These are phyloP conservation scores for Posidonia oceanica DNA, from an alignment of 116 monocot species.

Conservation along the genomic window DNA sequence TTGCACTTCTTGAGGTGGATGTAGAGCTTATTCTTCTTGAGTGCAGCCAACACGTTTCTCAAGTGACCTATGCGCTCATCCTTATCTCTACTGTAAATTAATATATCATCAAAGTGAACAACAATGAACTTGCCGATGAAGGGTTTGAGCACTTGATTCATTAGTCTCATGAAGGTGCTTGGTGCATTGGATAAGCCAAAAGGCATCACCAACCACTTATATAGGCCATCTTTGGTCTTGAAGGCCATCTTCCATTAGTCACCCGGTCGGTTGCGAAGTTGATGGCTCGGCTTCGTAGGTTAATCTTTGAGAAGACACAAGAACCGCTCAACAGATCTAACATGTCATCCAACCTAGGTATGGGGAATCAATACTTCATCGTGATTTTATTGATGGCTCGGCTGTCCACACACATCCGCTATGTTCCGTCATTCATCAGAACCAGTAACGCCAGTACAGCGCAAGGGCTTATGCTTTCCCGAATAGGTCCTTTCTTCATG, in stretches of 20 bases:
- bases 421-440: background rate
- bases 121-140: background rate
- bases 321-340: background rate
- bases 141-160: background rate
- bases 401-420: background rate
- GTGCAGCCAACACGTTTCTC: background rate
- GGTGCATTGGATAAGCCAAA: background rate
- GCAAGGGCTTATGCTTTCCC: background rate
- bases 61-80: background rate
- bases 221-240: background rate
- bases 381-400: background rate
- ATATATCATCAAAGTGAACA: background rate
- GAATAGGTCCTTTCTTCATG: background rate
- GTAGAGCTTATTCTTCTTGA: background rate
- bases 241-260: slow-evolving; percentile 2
- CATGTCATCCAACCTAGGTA: background rate
- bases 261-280: background rate
- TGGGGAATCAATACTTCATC: background rate
- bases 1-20: background rate
- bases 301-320: background rate
- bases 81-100: background rate
- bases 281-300: background rate
- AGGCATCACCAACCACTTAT: background rate
- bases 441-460: background rate
- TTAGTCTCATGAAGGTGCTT: background rate